Evolutionary conservation across 2,329 filamentous ascomycete species (phyloP).

Genomic region (Talaromyces piceae): DNA sequence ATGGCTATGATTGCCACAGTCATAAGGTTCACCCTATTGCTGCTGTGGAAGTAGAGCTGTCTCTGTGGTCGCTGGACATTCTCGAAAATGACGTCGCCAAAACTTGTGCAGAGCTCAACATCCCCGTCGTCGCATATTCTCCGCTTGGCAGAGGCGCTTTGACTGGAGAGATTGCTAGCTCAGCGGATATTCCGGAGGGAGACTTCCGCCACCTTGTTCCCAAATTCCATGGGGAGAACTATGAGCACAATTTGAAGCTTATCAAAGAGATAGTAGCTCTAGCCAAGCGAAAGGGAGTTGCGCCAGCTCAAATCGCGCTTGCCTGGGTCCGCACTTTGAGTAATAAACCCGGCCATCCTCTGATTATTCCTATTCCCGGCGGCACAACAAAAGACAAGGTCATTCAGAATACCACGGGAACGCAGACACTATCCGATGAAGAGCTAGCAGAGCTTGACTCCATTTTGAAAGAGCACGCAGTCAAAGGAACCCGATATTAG

Average conservation of each 20-base stretch:
- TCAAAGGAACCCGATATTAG: constrained; percentile 25
- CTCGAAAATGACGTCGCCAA: constrained; percentile 51
- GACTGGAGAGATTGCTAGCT: constrained; percentile 42
- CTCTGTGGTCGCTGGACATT: constrained; percentile 50
- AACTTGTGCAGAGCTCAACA: constrained; percentile 49
- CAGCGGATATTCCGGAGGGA: constrained; percentile 41
- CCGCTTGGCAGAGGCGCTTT: constrained; percentile 54
- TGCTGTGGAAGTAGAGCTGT: constrained; percentile 55
- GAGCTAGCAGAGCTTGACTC: constrained; percentile 45
- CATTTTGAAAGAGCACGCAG: constrained; percentile 41
- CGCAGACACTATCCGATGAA: constrained; percentile 23
- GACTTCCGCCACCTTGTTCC: constrained; percentile 40
- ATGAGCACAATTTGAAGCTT: constrained; percentile 44
- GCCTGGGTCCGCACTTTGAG: constrained; percentile 35
- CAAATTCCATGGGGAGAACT: constrained; percentile 45
- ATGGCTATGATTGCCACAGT: neutral
- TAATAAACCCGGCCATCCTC: constrained; percentile 34
- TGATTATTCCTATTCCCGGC: constrained; percentile 39
- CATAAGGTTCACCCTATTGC: constrained; percentile 45
- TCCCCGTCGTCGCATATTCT: constrained; percentile 54
- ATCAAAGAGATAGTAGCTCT: constrained; percentile 40
- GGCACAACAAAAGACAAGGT: constrained; percentile 31
- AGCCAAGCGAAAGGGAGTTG: constrained; percentile 37
- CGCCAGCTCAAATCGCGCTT: constrained; percentile 43
- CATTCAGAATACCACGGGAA: constrained; percentile 35